A percentile compares a stretch with the other conserved stretches of the same genome.
phyloP scores from a whole-genome alignment of 495 filamentous ascomycete species.

The Cercophora samala region DNA sequence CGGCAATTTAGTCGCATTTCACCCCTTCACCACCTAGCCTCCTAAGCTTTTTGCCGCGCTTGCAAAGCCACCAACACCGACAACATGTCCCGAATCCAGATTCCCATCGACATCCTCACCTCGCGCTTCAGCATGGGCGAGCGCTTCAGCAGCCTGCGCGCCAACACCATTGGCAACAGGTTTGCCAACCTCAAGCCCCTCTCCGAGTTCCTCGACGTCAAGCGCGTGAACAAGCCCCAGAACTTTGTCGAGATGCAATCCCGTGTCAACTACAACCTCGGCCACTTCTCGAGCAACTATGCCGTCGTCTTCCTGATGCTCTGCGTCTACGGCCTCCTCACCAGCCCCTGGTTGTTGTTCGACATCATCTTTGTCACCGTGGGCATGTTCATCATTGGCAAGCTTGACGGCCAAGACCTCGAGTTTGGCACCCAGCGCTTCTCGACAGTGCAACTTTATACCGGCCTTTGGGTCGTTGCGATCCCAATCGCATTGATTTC shows the following conservation, averaged over 20 bases:
- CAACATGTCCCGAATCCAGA: slow-evolving; percentile 80
- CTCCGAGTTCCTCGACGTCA: slow-evolving; percentile 92
- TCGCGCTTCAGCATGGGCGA: slow-evolving; percentile 78
- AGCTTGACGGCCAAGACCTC: slow-evolving; percentile 80
- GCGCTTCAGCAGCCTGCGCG: slow-evolving; percentile 70
- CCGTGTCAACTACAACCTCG: slow-evolving; percentile 94
- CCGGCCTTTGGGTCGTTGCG: slow-evolving; percentile 71
- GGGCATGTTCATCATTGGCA: slow-evolving; percentile 86
- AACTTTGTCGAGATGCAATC: slow-evolving; percentile 91
- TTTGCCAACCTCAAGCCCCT: slow-evolving; percentile 92
- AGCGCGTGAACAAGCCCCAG: slow-evolving; percentile 86
- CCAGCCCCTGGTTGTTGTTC: slow-evolving; percentile 78
- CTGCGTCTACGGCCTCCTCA: slow-evolving; percentile 89
- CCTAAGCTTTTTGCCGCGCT: slow-evolving; percentile 1
- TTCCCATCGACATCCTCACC: slow-evolving; percentile 86
- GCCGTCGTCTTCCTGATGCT: slow-evolving; percentile 89
- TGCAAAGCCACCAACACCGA: slow-evolving; percentile 7
- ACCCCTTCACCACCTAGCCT: neutral
- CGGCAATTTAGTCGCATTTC: neutral
- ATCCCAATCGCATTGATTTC: slow-evolving; percentile 81
- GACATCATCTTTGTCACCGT: slow-evolving; percentile 81
- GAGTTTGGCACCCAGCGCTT: slow-evolving; percentile 76
- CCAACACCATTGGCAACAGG: slow-evolving; percentile 69
- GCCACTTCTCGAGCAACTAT: slow-evolving; percentile 98
- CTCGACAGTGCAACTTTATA: slow-evolving; percentile 94